Percentiles rank a stretch among this genome's conserved stretches.
Evolutionary conservation across 495 filamentous ascomycete species (phyloP).

Genomic region (Monascus purpureus): DNA sequence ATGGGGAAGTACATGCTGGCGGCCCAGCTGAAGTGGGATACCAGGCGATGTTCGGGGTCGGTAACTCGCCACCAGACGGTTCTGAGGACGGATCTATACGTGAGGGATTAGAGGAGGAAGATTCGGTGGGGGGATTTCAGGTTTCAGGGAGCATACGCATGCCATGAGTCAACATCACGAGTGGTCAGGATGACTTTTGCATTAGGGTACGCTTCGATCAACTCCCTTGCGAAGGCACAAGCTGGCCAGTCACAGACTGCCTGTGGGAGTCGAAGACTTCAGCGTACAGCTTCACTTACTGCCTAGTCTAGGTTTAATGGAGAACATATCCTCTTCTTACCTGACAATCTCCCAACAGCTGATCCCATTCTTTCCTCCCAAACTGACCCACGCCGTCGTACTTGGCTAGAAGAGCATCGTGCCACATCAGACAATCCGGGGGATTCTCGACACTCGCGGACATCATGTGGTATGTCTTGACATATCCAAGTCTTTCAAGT

Average conservation of each 20-base stretch:
- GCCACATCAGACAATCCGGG: constrained; percentile 46
- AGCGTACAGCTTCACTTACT: background rate
- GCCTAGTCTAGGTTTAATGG: too few species aligned
- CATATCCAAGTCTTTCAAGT: constrained; percentile 44
- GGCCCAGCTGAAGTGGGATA: constrained; percentile 40
- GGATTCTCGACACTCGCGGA: constrained; percentile 46
- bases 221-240: constrained; percentile 49
- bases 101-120: too few species aligned
- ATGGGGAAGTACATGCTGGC: constrained; percentile 46
- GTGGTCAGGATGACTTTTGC: constrained; percentile 53
- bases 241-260: constrained; percentile 56
- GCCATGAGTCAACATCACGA: constrained; percentile 47
- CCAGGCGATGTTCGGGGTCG: constrained; percentile 38
- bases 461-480: constrained; percentile 55
- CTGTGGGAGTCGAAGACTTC: constrained; percentile 7
- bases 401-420: constrained; percentile 50
- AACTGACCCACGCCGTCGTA: constrained; percentile 48
- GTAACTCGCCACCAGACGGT: constrained; percentile 40
- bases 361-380: constrained; percentile 51
- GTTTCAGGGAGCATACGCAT: constrained; percentile 21
- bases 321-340: constrained; percentile 10
- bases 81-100: constrained; percentile 32
- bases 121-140: too few species aligned
- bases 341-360: constrained; percentile 50
- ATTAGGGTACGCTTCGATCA: constrained; percentile 56